Percentiles rank a stretch among this genome's conserved stretches.
phyloP scores from a whole-genome alignment of 352 stramenopile species.

The Globisporangium iwayamae region DNA sequence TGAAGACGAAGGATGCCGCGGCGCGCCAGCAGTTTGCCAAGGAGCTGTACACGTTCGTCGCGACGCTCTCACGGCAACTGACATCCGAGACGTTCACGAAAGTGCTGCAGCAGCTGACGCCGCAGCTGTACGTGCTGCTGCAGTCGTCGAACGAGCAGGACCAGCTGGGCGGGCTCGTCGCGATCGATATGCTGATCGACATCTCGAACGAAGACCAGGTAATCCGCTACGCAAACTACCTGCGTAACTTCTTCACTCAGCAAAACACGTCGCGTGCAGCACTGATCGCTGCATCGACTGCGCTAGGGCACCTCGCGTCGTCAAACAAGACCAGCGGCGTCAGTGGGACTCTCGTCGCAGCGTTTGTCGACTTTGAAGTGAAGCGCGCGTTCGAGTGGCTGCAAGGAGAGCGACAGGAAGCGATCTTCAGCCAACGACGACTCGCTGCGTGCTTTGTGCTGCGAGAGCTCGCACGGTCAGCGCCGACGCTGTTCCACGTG shows the following conservation, averaged over 20 bases:
- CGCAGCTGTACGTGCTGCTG: conserved; percentile 67
- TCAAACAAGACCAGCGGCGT: conserved; percentile 57
- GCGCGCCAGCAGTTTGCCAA: conserved; percentile 37
- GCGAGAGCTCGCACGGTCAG: conserved; percentile 80
- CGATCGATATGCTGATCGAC: conserved; percentile 80
- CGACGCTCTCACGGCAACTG: conserved; percentile 64
- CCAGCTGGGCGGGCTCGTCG: conserved; percentile 67
- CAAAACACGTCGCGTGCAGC: conserved; percentile 53
- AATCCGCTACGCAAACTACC: conserved; percentile 89
- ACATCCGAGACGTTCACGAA: conserved; percentile 81
- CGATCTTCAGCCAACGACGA: conserved; percentile 68
- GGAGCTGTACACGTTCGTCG: conserved; percentile 62
- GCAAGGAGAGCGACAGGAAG: conserved; percentile 59
- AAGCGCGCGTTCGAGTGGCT: conserved; percentile 90
- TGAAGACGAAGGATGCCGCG: conserved; percentile 40
- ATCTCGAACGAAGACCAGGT: conserved; percentile 85
- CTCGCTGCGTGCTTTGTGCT: conserved; percentile 85
- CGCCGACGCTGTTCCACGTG: conserved; percentile 89
- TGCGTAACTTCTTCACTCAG: conserved; percentile 84
- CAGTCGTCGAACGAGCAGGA: conserved; percentile 61
- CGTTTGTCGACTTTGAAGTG: conserved; percentile 92
- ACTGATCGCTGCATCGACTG: conserved; percentile 63
- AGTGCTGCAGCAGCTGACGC: conserved; percentile 66
- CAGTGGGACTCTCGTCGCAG: conserved; percentile 81
- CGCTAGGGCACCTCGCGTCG: conserved; percentile 81